phyloP scores from a whole-genome alignment of 805 yeast species.

The Saccharomycopsis amapae region DNA sequence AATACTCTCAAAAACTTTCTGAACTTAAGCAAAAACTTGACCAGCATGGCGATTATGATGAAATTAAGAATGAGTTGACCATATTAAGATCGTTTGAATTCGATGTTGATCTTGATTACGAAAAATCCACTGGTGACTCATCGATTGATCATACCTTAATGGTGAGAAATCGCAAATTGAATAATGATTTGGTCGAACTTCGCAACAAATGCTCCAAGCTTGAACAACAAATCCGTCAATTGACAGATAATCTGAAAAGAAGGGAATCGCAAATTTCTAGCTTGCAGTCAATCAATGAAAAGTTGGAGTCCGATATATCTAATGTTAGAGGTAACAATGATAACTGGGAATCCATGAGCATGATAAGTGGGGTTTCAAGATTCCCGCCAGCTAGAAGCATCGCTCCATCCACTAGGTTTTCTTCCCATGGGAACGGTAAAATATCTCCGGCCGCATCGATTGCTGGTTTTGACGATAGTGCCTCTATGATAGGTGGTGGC shows the following conservation, averaged over 20 bases:
- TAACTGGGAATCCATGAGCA: slow-evolving; percentile 55
- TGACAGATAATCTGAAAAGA: slow-evolving; percentile 33
- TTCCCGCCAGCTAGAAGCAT: slow-evolving; percentile 28
- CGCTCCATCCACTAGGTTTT: slow-evolving; percentile 45
- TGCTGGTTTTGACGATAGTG: slow-evolving; percentile 23
- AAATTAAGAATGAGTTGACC: slow-evolving; percentile 66
- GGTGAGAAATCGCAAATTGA: slow-evolving; percentile 65
- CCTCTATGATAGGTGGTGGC: slow-evolving; percentile 2
- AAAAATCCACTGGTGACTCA: slow-evolving; percentile 23
- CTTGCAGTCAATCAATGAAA: slow-evolving; percentile 42
- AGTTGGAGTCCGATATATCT: slow-evolving; percentile 69
- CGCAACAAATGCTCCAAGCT: slow-evolving; percentile 53
- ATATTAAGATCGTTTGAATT: slow-evolving; percentile 71
- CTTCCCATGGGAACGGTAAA: slow-evolving; percentile 31
- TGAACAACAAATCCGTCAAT: slow-evolving; percentile 32
- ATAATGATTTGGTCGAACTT: slow-evolving; percentile 57
- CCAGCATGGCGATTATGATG: slow-evolving; percentile 65
- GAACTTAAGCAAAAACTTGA: slow-evolving; percentile 43
- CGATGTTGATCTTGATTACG: slow-evolving; percentile 41
- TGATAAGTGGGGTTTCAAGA: slow-evolving; percentile 53
- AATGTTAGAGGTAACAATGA: slow-evolving; percentile 44
- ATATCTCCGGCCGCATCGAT: slow-evolving; percentile 32
- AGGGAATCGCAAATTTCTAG: slow-evolving; percentile 34
- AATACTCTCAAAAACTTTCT: slow-evolving; percentile 44
- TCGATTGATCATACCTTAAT: slow-evolving; percentile 53